A percentile compares a stretch with the other conserved stretches of the same genome.
Evolutionary conservation across 306 rosid species (phyloP).

Genomic region (Vigna unguiculata): DNA sequence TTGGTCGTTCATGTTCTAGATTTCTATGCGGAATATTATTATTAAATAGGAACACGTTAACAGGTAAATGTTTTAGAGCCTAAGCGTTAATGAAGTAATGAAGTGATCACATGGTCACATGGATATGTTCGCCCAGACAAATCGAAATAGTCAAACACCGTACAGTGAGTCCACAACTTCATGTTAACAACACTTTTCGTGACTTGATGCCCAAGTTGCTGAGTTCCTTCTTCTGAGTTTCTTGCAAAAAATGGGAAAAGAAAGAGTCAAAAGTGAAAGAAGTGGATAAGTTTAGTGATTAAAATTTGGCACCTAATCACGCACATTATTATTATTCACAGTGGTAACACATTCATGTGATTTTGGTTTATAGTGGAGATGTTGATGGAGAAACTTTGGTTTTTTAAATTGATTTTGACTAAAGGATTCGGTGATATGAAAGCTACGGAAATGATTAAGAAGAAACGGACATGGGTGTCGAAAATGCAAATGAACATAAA

Average conservation of each 20-base stretch:
- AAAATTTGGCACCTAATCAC: slow-evolving; percentile 7
- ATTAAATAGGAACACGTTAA: slow-evolving; percentile 42
- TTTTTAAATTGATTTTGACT: slow-evolving; percentile 46
- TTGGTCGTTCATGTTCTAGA: slow-evolving; percentile 44
- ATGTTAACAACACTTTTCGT: neutral
- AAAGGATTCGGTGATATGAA: slow-evolving; percentile 48
- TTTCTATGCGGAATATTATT: slow-evolving; percentile 39
- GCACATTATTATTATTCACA: slow-evolving; percentile 22
- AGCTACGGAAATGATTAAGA: slow-evolving; percentile 43
- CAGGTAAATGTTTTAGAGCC: slow-evolving; percentile 38
- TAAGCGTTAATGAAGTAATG: neutral
- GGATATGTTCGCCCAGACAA: slow-evolving; percentile 42
- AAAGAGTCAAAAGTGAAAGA: slow-evolving; percentile 16
- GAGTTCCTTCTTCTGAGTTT: neutral
- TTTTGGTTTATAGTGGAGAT: slow-evolving; percentile 2
- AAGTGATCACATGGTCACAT: slow-evolving; percentile 54
- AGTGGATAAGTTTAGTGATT: neutral
- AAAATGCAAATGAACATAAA: slow-evolving; percentile 29
- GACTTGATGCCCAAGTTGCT: slow-evolving; percentile 29
- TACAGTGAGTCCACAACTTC: neutral
- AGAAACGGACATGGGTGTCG: slow-evolving; percentile 44
- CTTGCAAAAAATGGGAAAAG: neutral
- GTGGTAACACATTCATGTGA: slow-evolving; percentile 3
- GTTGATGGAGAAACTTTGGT: slow-evolving; percentile 8
- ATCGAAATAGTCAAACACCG: slow-evolving; percentile 34